Evolutionary conservation across 352 stramenopile species (phyloP).

Genomic region (Globisporangium paroecandrum): DNA sequence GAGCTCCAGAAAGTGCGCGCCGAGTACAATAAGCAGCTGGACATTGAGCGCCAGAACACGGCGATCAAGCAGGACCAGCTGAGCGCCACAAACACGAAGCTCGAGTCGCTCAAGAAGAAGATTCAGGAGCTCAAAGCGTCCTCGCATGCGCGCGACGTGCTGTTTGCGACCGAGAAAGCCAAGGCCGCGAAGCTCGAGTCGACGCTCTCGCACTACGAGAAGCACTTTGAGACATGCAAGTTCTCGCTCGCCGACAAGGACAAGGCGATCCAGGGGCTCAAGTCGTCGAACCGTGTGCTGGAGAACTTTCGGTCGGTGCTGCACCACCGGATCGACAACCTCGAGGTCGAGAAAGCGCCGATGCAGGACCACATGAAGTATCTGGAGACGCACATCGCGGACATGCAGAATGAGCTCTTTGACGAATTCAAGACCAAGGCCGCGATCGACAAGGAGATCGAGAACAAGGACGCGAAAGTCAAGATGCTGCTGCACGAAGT

Average conservation of each 20-base stretch:
- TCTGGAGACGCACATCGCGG: slow-evolving; percentile 65
- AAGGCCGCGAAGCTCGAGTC: slow-evolving; percentile 64
- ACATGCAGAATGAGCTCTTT: slow-evolving; percentile 74
- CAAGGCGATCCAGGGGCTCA: slow-evolving; percentile 52
- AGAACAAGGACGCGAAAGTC: slow-evolving; percentile 73
- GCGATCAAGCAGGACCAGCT: slow-evolving; percentile 78
- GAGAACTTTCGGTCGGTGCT: slow-evolving; percentile 84
- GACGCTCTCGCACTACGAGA: slow-evolving; percentile 65
- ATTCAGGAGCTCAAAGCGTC: slow-evolving; percentile 80
- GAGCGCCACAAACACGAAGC: slow-evolving; percentile 74
- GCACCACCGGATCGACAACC: slow-evolving; percentile 67
- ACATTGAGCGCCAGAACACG: slow-evolving; percentile 71
- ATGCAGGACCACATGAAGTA: slow-evolving; percentile 58
- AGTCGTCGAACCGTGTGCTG: slow-evolving; percentile 72
- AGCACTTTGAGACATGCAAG: slow-evolving; percentile 71
- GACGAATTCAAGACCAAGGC: slow-evolving; percentile 72
- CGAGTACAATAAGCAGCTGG: slow-evolving; percentile 65
- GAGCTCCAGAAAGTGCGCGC: slow-evolving; percentile 52
- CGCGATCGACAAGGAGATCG: slow-evolving; percentile 53
- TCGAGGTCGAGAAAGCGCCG: slow-evolving; percentile 67
- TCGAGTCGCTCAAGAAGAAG: slow-evolving; percentile 82
- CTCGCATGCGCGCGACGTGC: slow-evolving; percentile 60
- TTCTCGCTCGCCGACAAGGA: slow-evolving; percentile 69
- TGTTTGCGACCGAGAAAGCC: slow-evolving; percentile 65
- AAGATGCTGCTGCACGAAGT: slow-evolving; percentile 73